Conservation (phyloP, 2,329 filamentous ascomycete species). For the Hypomyces rosellus region DNA sequence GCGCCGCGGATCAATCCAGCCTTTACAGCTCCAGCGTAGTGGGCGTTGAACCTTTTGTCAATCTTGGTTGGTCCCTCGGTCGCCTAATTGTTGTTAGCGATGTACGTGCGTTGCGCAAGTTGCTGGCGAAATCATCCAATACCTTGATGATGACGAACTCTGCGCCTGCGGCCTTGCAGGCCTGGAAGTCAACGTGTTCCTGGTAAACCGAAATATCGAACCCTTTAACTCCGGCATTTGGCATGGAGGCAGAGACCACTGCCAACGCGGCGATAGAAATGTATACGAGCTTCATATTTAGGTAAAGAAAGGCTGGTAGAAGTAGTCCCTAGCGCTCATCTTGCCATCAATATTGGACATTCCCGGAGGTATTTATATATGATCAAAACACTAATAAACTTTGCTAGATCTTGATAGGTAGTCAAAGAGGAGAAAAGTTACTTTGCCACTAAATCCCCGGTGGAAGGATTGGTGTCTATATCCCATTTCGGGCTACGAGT, state of each 20-base stretch:
- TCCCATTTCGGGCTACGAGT: too few relatives aligned
- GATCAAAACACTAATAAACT: too few relatives aligned
- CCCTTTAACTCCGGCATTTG: constrained; percentile 25
- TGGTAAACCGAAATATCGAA: constrained; percentile 40
- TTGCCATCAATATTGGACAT: too few relatives aligned
- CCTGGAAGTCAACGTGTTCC: constrained; percentile 30
- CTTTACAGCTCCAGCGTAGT: constrained; percentile 44
- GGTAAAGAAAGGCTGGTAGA: too few relatives aligned
- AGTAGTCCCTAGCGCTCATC: too few relatives aligned
- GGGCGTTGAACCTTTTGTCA: constrained; percentile 39
- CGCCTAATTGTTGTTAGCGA: constrained; percentile 29
- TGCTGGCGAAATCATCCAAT: neutral
- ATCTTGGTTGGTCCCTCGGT: constrained; percentile 45
- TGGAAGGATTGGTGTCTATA: too few relatives aligned
- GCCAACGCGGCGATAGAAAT: neutral
- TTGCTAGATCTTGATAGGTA: too few relatives aligned
- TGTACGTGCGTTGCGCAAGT: too few relatives aligned
- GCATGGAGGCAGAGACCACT: constrained; percentile 8
- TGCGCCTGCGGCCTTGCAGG: constrained; percentile 32
- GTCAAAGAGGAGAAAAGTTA: too few relatives aligned
- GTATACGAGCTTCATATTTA: neutral
- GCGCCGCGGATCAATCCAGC: constrained; percentile 48
- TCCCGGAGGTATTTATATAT: too few relatives aligned
- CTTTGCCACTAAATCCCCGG: too few relatives aligned
- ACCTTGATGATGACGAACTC: constrained; percentile 42